These are phyloP conservation scores for Globisporangium camurandrum DNA, from an alignment of 352 stramenopile species.

Conservation along the genomic window DNA sequence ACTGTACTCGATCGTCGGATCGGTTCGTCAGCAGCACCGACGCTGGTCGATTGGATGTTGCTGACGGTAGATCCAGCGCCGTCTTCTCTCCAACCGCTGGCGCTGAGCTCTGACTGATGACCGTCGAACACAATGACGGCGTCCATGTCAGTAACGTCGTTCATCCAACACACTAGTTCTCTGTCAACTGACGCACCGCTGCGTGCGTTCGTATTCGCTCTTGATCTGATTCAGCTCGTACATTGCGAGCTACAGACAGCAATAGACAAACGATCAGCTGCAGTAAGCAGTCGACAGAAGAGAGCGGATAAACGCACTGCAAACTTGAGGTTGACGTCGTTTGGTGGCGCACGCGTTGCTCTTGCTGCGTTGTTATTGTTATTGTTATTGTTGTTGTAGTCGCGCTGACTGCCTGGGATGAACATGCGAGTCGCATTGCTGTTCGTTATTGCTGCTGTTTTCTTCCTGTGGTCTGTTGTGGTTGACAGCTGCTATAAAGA, in stretches of 20 bases:
- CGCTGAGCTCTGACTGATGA: slow-evolving; percentile 19
- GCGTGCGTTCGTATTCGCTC: slow-evolving; percentile 23
- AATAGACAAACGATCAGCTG: not conserved
- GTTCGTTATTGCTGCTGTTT: not conserved
- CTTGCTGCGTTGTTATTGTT: not conserved
- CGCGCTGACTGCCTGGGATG: slow-evolving; percentile 2
- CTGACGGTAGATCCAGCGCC: too few relatives aligned
- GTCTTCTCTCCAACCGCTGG: too few relatives aligned
- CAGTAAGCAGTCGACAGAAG: too few relatives aligned
- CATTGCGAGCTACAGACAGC: slow-evolving; percentile 16
- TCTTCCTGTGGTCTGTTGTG: too few relatives aligned
- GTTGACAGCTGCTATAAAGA: too few relatives aligned
- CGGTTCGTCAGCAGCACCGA: not conserved
- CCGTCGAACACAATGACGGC: too few relatives aligned
- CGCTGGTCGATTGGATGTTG: not conserved
- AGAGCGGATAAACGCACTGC: slow-evolving; percentile 13
- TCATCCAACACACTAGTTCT: too few relatives aligned
- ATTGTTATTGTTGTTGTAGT: too few relatives aligned
- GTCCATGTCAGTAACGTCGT: too few relatives aligned
- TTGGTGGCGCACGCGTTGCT: not conserved
- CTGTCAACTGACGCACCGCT: slow-evolving; percentile 21
- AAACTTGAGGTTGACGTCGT: slow-evolving; percentile 41
- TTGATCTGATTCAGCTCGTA: slow-evolving; percentile 46
- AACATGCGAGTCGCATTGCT: slow-evolving; percentile 4
- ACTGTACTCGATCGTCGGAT: too few relatives aligned